Percentiles rank a stretch among this genome's conserved stretches.
Conservation (phyloP, 225 moss, liverwort and hornwort species). For the Straminergon stramineum region DNA sequence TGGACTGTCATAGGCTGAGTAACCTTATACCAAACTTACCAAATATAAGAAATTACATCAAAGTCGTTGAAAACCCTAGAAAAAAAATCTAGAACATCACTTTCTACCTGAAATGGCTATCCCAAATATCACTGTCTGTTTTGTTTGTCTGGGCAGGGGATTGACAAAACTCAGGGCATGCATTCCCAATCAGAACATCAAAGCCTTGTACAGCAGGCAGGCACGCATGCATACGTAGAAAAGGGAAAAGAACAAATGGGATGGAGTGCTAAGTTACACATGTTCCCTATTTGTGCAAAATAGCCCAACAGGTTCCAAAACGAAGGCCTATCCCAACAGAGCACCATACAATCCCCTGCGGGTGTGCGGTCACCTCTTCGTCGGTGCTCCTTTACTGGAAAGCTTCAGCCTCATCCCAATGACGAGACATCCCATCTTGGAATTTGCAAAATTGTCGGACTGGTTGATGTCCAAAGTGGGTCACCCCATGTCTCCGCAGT, state of each 20-base stretch:
- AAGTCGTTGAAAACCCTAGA: background rate
- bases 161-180: background rate
- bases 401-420: background rate
- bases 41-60: background rate
- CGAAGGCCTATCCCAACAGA: background rate
- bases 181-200: background rate
- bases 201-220: background rate
- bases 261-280: background rate
- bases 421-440: background rate
- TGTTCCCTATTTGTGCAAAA: background rate
- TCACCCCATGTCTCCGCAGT: background rate
- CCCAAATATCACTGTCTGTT: background rate
- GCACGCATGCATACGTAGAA: background rate
- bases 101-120: background rate
- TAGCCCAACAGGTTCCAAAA: background rate
- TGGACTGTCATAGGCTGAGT: no score
- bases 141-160: background rate
- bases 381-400: background rate
- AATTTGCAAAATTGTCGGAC: background rate
- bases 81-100: background rate
- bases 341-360: no score
- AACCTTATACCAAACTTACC: background rate
- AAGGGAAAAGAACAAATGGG: background rate
- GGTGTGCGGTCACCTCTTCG: background rate
- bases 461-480: background rate